Percentiles rank a stretch among this genome's conserved stretches.
Evolutionary conservation across 345 rosid species (phyloP).

Genomic region (Syzygium jambos): DNA sequence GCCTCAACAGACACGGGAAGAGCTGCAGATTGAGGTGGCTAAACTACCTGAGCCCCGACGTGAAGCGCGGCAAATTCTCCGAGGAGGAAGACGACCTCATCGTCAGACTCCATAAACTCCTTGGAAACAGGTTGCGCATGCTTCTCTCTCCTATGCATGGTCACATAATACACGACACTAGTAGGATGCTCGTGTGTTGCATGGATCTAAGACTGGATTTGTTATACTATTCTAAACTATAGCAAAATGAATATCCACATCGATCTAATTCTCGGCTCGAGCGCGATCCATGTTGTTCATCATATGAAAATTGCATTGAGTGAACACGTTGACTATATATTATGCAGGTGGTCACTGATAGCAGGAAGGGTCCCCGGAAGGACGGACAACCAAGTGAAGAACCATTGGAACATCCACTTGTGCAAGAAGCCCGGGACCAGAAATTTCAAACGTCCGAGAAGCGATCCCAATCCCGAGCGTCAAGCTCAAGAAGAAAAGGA

Average conservation of each 20-base stretch:
- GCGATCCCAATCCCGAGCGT: neutral
- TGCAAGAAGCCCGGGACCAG: neutral
- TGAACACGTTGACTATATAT: neutral
- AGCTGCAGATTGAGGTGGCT: conserved; percentile 1
- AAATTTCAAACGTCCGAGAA: neutral
- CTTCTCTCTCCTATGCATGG: neutral
- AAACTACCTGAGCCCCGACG: conserved; percentile 9
- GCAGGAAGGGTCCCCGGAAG: neutral
- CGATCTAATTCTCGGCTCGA: neutral
- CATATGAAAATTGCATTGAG: neutral
- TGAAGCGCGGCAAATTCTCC: conserved; percentile 13
- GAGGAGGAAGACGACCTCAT: conserved; percentile 19
- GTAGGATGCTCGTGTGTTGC: neutral
- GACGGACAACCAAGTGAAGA: neutral
- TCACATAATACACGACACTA: neutral
- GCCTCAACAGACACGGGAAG: conserved; percentile 14
- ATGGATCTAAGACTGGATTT: neutral
- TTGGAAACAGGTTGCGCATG: conserved; percentile 12
- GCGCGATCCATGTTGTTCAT: neutral
- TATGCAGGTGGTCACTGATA: neutral
- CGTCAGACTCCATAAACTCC: conserved; percentile 17
- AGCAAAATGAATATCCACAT: neutral
- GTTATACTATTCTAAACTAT: neutral
- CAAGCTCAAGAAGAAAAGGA: neutral
- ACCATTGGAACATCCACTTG: neutral